Conservation (phyloP, 352 stramenopile genomes). For the Globisporangium nunn region DNA sequence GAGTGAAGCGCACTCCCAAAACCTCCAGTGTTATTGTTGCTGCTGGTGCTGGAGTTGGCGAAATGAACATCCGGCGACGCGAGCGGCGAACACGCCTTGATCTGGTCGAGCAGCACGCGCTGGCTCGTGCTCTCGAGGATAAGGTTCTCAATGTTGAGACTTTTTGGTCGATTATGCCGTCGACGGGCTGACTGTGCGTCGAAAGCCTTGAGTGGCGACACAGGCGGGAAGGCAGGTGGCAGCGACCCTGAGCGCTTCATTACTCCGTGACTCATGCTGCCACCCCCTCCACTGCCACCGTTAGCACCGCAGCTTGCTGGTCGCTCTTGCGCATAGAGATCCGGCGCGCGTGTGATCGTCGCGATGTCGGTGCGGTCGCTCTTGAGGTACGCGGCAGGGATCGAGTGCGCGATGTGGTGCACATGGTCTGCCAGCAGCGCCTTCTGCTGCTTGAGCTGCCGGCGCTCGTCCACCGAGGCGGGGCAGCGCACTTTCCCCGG, state of each 20-base stretch:
- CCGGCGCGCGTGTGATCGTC: conserved; percentile 19
- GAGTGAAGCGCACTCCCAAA: not conserved
- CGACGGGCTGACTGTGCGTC: not conserved
- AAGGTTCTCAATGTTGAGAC: conserved; percentile 30
- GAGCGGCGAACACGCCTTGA: conserved; percentile 32
- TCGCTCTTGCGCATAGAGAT: conserved; percentile 37
- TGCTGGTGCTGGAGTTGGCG: not conserved
- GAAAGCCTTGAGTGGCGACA: conserved; percentile 42
- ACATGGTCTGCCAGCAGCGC: conserved; percentile 37
- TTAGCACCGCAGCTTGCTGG: conserved; percentile 6
- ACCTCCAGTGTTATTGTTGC: not conserved
- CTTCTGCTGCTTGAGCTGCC: conserved; percentile 21
- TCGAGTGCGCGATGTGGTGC: conserved; percentile 25
- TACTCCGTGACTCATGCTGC: not conserved
- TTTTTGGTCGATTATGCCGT: conserved; percentile 7
- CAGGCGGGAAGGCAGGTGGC: conserved; percentile 7
- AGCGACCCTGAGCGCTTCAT: conserved; percentile 15
- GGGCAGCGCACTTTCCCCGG: conserved; percentile 34
- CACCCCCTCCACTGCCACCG: not conserved
- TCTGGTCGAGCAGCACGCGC: conserved; percentile 38
- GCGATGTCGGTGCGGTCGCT: conserved; percentile 14
- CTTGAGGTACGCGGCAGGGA: conserved; percentile 22
- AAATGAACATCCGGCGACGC: conserved; percentile 7
- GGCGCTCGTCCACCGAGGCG: conserved; percentile 32
- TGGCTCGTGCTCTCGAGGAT: conserved; percentile 44